phyloP scores from a whole-genome alignment of 1,284 basidiomycete species.

The Malassezia caprae region DNA sequence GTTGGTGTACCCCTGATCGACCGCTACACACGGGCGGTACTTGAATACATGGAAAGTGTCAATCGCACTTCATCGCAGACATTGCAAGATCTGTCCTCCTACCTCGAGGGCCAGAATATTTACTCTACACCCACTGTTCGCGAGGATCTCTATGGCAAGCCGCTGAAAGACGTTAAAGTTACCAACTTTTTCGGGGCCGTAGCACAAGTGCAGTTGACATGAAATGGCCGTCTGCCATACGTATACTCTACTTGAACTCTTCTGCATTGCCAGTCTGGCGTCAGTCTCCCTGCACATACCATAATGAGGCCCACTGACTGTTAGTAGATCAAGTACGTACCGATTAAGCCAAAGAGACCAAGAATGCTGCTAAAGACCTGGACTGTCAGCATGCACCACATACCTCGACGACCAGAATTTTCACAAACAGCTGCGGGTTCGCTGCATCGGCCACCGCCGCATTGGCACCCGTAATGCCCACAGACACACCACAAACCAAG shows the following conservation, averaged over 20 bases:
- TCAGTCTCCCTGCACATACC: conserved; percentile 5
- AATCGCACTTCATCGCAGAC: conserved; percentile 76
- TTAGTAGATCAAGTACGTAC: conserved; percentile 13
- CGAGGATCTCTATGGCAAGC: conserved; percentile 66
- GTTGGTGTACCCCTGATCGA: conserved; percentile 94
- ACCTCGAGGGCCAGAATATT: conserved; percentile 50
- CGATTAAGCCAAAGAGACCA: conserved; percentile 44
- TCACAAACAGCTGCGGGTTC: conserved; percentile 46
- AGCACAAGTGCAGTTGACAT: conserved; percentile 61
- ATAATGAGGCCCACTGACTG: conserved; percentile 17
- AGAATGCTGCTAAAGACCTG: conserved; percentile 44
- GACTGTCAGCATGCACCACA: background rate
- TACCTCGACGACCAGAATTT: conserved; percentile 37
- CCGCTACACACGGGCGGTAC: conserved; percentile 79
- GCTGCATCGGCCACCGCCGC: conserved; percentile 46
- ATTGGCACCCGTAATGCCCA: conserved; percentile 45
- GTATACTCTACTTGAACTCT: conserved; percentile 12
- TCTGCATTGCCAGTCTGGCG: conserved; percentile 14
- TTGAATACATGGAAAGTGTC: conserved; percentile 81
- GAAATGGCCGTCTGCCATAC: background rate
- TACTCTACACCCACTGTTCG: conserved; percentile 78
- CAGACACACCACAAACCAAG: conserved; percentile 41
- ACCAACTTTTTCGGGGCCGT: conserved; percentile 96
- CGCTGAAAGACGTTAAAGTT: conserved; percentile 62
- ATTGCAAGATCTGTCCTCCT: conserved; percentile 60